Base-by-base conservation (phyloP, 192 early-diverging fungal species). In the Coemansia sp. region DNA sequence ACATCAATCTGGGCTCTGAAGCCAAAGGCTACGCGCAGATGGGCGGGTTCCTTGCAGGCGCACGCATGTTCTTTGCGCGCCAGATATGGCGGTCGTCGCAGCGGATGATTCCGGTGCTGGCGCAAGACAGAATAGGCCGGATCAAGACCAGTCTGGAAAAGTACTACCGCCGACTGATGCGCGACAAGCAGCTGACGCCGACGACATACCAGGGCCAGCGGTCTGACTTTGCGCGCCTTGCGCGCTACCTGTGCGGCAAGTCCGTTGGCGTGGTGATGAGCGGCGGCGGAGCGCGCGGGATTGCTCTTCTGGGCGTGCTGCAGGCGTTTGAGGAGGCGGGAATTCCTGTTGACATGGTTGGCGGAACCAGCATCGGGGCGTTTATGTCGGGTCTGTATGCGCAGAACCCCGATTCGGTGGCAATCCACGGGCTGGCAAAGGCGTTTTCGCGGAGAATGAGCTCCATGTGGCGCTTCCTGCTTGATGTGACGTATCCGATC, bases 351-450 rank as follows among this genome's bases (percentile, higher is more conserved):
- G 98, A 99, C 76, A 96, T 98, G 84, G 85, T 99, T 54, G 96
- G 98, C 32, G 98, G 98, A n/a, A 97, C 96, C 0, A 93, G 90
- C 61, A 98, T 98, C 68, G 98, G 98, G 11, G 87, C 91, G n/a
- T 94, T 98, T 71, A 91, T 98, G 61, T 91, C 92, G 19, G 98
- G 96, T 0, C 85, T 99, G 16, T 97, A 98, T 66, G 95, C 96
- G 13, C 83, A 90, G 40, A 91, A 93, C 45, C 87, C 91, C 22
- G 94, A 98, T 74, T 88, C 91, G 11, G 94, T 98, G 40, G 85
- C 91, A 2, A 91, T 95, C 11, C 87, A 94, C 68, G 95, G 94
- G 14, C 83, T 94, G 43, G 88, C 91, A 22, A 95, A 93, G 67
- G 88, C 89, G 70, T 94, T 99, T 81, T 72, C 92, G 19, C 84